Conservation (phyloP, 2,329 filamentous ascomycete species). For the Trichoderma gracile region DNA sequence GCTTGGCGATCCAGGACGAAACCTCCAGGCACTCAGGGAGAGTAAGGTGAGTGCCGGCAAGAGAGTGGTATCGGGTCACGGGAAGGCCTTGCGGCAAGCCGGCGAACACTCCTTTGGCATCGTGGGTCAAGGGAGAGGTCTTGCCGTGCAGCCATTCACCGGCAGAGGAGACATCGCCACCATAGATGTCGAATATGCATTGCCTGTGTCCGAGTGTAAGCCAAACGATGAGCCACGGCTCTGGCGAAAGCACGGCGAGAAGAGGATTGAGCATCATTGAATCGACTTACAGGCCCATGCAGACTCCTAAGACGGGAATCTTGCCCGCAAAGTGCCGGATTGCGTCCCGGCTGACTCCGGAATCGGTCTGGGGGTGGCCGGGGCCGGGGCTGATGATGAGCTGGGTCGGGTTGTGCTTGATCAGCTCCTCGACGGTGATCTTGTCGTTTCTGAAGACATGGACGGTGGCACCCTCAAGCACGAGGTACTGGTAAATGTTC, state of each 20-base stretch:
- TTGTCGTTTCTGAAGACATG: conserved; percentile 92
- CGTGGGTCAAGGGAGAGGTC: conserved; percentile 86
- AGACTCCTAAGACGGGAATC: conserved; percentile 94
- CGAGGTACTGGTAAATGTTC: conserved; percentile 98
- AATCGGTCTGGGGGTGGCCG: conserved; percentile 87
- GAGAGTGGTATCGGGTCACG: conserved; percentile 93
- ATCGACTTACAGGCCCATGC: conserved; percentile 85
- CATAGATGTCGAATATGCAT: conserved; percentile 93
- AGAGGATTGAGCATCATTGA: not conserved
- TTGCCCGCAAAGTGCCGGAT: conserved; percentile 92
- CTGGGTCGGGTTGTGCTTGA: conserved; percentile 84
- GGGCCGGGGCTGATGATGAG: conserved; percentile 93
- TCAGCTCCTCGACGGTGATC: conserved; percentile 79
- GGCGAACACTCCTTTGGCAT: conserved; percentile 86
- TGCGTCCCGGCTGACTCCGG: conserved; percentile 88
- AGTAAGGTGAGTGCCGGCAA: conserved; percentile 87
- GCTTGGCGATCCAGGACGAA: conserved; percentile 81
- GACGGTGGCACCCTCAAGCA: conserved; percentile 90
- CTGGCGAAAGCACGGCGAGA: not conserved
- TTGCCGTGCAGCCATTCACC: conserved; percentile 98
- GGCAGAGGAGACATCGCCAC: conserved; percentile 85
- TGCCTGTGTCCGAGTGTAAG: conserved; percentile 55
- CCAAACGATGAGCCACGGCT: not conserved
- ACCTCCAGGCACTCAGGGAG: conserved; percentile 84
- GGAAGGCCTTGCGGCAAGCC: conserved; percentile 77